A percentile compares a stretch with the other conserved stretches of the same genome.
phyloP scores from a whole-genome alignment of 768 basidiomycete species.

The Pisolithus sp. region DNA sequence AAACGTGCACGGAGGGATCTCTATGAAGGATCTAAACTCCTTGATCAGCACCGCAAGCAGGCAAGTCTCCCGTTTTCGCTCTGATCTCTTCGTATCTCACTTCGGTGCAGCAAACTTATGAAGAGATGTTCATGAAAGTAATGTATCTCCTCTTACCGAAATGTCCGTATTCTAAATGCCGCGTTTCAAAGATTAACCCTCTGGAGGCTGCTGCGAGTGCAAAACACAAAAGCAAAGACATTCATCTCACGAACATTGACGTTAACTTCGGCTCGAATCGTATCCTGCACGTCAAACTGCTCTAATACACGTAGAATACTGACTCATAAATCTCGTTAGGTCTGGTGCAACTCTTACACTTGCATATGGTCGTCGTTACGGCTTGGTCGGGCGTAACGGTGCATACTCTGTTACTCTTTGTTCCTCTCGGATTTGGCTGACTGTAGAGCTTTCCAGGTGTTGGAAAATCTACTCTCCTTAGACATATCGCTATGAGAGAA shows the following conservation, averaged over 20 bases:
- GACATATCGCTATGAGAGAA: slow-evolving; percentile 92
- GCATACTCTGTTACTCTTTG: background rate
- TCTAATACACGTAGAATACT: background rate
- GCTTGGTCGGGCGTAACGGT: slow-evolving; percentile 87
- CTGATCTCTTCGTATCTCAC: background rate
- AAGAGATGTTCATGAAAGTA: slow-evolving; percentile 98
- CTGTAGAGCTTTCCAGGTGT: slow-evolving; percentile 46
- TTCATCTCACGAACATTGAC: slow-evolving; percentile 91
- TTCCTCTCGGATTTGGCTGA: background rate
- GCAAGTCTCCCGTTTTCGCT: slow-evolving; percentile 29
- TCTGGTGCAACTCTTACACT: slow-evolving; percentile 83
- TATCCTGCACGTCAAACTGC: slow-evolving; percentile 57
- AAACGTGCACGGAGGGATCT: slow-evolving; percentile 87
- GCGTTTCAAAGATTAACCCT: slow-evolving; percentile 69
- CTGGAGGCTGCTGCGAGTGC: slow-evolving; percentile 68
- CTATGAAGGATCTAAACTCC: slow-evolving; percentile 93
- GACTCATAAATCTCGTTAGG: slow-evolving; percentile 31
- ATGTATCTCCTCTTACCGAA: background rate
- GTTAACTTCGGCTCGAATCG: slow-evolving; percentile 94
- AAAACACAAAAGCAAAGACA: slow-evolving; percentile 97
- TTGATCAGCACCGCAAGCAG: slow-evolving; percentile 90
- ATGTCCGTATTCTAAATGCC: background rate
- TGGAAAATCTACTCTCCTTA: slow-evolving; percentile 93
- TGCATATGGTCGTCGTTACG: slow-evolving; percentile 85
- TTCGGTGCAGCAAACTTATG: slow-evolving; percentile 76